Base-by-base conservation (phyloP, 306 rosid genomes). In the Prosopis cineraria region DNA sequence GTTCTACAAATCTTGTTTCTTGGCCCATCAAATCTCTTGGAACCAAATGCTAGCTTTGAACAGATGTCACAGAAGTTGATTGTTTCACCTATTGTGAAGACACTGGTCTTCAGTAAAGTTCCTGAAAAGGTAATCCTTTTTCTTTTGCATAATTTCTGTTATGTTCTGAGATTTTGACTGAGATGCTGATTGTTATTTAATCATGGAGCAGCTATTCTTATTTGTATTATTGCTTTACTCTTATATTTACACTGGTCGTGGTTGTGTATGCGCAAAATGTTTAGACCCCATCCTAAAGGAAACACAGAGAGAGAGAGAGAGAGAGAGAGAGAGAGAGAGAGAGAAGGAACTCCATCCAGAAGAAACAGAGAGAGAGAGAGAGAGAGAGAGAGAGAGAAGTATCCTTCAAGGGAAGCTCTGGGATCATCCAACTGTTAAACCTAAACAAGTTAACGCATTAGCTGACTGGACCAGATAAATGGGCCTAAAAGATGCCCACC, bases 1-100 rank as follows among this genome's bases (percentile, higher is more conserved):
- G 99, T 93, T 78, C 91, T 95, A 25, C 99, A 95, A 81, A 93
- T 95, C 82, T 85, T 95, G 89, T 93, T 95, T 81, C 99, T 95
- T 60, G 98, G 97, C 72, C 99, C 98, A 76, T 90, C 99, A 48
- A 93, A 95, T 82, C 91, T 95, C 66, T 86, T 95, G 80, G 98
- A 95, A 74, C 98, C 98, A 33, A 91, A 88, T 68, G 88, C 94
- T 72, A 93, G 90, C 85, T 93, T 95, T 80, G 89, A 81, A 71
- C 94, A 93, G 82, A 95, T 95, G 99, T 93, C 96, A 41, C 97
- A 91, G 59, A 95, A 93, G 82, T 83, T 95, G 89, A 95, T 95
- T 76, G 99, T 95, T 79, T 95, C 99, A 47, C 98, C 99, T 47
- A 95, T 95, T 78, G 94, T 95, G 20, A 95, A 93, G 91, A 91